Conservation (phyloP, 2,329 filamentous ascomycete genomes). For the Fusarium sp. region DNA sequence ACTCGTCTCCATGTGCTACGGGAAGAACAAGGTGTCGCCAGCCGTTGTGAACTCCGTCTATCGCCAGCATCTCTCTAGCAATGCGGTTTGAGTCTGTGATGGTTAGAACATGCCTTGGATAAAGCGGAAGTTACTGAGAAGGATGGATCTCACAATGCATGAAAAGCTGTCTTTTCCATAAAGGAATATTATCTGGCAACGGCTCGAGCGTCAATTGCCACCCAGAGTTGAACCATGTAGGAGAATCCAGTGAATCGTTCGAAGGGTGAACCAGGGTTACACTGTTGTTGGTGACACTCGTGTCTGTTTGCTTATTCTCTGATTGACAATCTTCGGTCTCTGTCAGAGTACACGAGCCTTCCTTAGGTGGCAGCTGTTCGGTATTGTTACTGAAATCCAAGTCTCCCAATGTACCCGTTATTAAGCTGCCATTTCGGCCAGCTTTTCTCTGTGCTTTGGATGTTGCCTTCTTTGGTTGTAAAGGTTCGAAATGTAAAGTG, state of each 20-base stretch:
- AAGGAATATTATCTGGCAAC: slow-evolving; percentile 7
- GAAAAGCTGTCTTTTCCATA: slow-evolving; percentile 9
- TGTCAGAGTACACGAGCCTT: background rate
- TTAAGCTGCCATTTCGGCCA: background rate
- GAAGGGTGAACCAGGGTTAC: background rate
- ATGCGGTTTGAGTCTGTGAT: slow-evolving; percentile 25
- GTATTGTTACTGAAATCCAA: background rate
- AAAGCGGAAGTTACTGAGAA: background rate
- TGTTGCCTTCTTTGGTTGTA: background rate
- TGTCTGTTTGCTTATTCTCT: background rate
- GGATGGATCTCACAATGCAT: slow-evolving; percentile 4
- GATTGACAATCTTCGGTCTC: background rate
- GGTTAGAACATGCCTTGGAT: background rate
- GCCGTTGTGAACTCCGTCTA: slow-evolving; percentile 33
- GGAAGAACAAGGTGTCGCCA: slow-evolving; percentile 29
- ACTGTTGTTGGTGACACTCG: background rate
- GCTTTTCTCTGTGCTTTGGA: background rate
- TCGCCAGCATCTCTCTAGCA: slow-evolving; percentile 27
- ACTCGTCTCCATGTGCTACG: slow-evolving; percentile 10
- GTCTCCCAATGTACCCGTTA: background rate
- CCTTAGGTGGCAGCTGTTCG: too few relatives aligned
- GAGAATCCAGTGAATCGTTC: background rate
- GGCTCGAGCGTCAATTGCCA: slow-evolving; percentile 1
- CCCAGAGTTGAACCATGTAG: background rate
- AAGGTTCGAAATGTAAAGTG: background rate